Evolutionary conservation across 495 filamentous ascomycete species (phyloP), one percentile per base, ranked within the genome.

Genomic region (Neurospora sp.): DNA sequence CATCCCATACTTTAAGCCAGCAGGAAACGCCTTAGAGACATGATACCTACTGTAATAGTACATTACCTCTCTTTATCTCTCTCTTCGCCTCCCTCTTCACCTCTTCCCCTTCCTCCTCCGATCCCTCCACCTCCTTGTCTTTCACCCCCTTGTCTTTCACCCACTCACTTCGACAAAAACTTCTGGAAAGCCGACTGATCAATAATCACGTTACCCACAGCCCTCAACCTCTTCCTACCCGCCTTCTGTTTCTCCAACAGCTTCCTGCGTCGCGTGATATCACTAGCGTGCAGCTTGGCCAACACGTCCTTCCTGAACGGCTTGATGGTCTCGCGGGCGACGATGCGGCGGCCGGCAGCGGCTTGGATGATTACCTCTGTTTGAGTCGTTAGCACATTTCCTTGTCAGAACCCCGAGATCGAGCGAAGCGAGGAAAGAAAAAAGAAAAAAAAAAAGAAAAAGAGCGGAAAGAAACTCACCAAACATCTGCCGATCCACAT

Each of bases 201-300:
- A 82, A 99, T 98, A 37, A 92, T 86, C 9, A 99, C 93, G 77
- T 97, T 90, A 28, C 89, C 90, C 24, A 92, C 88, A 3, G 89
- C 83, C 72, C 88, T 88, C 73, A 98, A 82, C 83, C 89, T 92
- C 88, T 97, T 98, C 73, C 93, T 88, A 1, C 96, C 96, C 76
- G 95, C 95, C 84, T 99, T 99, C 82, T 99, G 96, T 86, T 94
- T 97, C 83, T 98, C 95, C 54, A 99, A 79, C 75, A 99, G 81
- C 83, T 99, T 99, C 78, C 90, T 87, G 69, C 94, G 87, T 40
- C 96, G 85, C 11, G 88, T 88, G 21, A 97, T 87, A 84, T 99
- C 96, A 76, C 90, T 91, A 10, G 96, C 96, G 79, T 99, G 97
- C 73, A 99, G 85, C 82, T 99, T 99, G 40, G 92, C 91, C 74